phyloP scores from a whole-genome alignment of 139 green algal genomes.

The Chlorella sp. region DNA sequence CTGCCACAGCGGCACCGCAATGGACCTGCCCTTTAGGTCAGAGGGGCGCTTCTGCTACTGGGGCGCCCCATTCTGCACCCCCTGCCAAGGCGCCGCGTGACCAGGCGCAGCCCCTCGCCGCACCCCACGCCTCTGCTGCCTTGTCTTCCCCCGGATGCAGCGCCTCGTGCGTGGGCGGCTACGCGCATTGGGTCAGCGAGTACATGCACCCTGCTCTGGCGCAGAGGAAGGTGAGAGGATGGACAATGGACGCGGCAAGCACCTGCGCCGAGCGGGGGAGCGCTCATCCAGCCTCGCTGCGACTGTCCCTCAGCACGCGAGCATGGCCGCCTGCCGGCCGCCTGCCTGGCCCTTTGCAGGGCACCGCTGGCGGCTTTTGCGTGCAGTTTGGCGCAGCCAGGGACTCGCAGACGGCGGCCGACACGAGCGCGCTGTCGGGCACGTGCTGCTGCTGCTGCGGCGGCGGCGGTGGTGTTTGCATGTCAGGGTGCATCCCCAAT shows the following conservation, averaged over 20 bases:
- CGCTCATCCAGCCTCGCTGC: neutral
- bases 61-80: no score
- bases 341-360: slow-evolving; percentile 31
- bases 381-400: slow-evolving; percentile 76
- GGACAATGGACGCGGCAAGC: neutral
- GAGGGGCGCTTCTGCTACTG: no score
- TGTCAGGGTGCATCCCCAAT: neutral
- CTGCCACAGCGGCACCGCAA: slow-evolving; percentile 67
- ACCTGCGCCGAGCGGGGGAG: neutral
- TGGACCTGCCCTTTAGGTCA: slow-evolving; percentile 84
- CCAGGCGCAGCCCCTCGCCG: slow-evolving; percentile 19
- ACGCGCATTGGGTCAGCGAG: slow-evolving; percentile 51
- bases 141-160: no score
- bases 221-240: neutral
- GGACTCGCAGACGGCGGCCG: slow-evolving; percentile 67
- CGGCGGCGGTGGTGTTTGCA: neutral
- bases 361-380: slow-evolving; percentile 62
- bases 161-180: slow-evolving; percentile 34
- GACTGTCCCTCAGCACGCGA: neutral
- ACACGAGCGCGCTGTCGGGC: slow-evolving; percentile 48
- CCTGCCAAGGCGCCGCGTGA: no score
- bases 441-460: neutral
- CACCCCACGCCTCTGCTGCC: no score
- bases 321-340: neutral
- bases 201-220: neutral